phyloP scores from a whole-genome alignment of 2,329 filamentous ascomycete genomes.

The Coleophoma crateriformis region DNA sequence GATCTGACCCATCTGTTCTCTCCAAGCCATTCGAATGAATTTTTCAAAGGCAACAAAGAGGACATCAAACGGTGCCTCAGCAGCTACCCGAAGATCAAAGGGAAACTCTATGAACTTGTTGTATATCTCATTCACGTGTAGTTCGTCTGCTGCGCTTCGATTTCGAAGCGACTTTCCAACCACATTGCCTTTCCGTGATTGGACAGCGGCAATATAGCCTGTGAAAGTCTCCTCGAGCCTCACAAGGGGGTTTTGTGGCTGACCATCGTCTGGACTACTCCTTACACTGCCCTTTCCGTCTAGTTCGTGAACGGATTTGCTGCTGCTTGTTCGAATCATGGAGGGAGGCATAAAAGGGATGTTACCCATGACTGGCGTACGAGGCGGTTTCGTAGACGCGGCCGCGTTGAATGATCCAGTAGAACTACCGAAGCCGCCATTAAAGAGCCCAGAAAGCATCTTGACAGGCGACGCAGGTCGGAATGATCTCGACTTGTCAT shows the following conservation, averaged over 20 bases:
- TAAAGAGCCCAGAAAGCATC: slow-evolving; percentile 76
- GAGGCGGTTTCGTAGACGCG: slow-evolving; percentile 27
- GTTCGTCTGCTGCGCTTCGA: slow-evolving; percentile 65
- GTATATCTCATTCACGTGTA: slow-evolving; percentile 83
- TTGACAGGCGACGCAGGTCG: slow-evolving; percentile 85
- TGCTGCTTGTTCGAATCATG: slow-evolving; percentile 20
- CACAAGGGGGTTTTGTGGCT: slow-evolving; percentile 60
- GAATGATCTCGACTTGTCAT: slow-evolving; percentile 62
- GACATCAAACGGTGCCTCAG: slow-evolving; percentile 74
- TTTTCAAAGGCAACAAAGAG: slow-evolving; percentile 93
- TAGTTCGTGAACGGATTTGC: slow-evolving; percentile 21
- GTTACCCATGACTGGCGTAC: slow-evolving; percentile 30
- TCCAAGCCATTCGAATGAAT: slow-evolving; percentile 84
- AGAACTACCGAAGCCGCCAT: slow-evolving; percentile 45
- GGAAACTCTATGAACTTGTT: slow-evolving; percentile 82
- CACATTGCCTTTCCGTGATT: slow-evolving; percentile 82
- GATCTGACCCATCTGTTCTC: slow-evolving; percentile 79
- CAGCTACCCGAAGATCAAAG: slow-evolving; percentile 67
- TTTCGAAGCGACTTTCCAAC: slow-evolving; percentile 71
- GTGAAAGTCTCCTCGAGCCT: slow-evolving; percentile 81
- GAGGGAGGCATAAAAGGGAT: slow-evolving; percentile 33
- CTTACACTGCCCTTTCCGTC: slow-evolving; percentile 27
- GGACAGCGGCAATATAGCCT: slow-evolving; percentile 75
- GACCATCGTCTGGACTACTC: slow-evolving; percentile 41
- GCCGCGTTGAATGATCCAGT: slow-evolving; percentile 30